Conservation (phyloP, 2,329 filamentous ascomycete genomes). For the Colletotrichum musicola region DNA sequence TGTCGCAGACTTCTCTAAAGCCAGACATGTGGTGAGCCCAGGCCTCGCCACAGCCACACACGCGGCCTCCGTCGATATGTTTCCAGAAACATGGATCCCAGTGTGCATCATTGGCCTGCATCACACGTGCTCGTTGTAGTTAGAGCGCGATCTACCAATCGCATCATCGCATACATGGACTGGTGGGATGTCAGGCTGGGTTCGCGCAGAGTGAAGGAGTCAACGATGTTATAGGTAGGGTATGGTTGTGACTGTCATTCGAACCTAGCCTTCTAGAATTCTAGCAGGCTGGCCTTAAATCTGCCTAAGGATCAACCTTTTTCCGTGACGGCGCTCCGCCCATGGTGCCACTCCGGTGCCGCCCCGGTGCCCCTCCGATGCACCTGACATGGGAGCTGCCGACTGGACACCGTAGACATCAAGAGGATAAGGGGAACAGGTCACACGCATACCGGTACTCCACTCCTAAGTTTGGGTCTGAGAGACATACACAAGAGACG, state of each 20-base stretch:
- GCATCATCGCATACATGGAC: neutral
- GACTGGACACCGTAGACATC: neutral
- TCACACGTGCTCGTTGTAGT: neutral
- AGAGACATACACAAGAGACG: neutral
- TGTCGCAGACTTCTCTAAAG: neutral
- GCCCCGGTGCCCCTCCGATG: too few species aligned
- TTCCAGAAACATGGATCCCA: neutral
- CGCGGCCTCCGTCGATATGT: neutral
- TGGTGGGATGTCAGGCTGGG: too few species aligned
- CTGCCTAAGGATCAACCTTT: too few species aligned
- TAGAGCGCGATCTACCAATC: constrained; percentile 19
- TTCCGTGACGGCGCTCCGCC: too few species aligned
- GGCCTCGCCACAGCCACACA: constrained; percentile 7
- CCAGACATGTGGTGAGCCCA: neutral
- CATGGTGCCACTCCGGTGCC: too few species aligned
- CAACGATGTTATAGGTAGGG: too few species aligned
- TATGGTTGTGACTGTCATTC: too few species aligned
- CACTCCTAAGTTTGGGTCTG: neutral
- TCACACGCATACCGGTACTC: neutral
- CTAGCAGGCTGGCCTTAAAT: too few species aligned
- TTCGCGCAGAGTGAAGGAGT: too few species aligned
- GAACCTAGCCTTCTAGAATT: too few species aligned
- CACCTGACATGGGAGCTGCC: too few species aligned
- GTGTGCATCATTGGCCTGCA: neutral
- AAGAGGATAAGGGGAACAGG: neutral